Evolutionary conservation across 169 alveolate genomes (phyloP), one percentile per base, ranked within the genome.

Genomic region (Eimeria maxima): DNA sequence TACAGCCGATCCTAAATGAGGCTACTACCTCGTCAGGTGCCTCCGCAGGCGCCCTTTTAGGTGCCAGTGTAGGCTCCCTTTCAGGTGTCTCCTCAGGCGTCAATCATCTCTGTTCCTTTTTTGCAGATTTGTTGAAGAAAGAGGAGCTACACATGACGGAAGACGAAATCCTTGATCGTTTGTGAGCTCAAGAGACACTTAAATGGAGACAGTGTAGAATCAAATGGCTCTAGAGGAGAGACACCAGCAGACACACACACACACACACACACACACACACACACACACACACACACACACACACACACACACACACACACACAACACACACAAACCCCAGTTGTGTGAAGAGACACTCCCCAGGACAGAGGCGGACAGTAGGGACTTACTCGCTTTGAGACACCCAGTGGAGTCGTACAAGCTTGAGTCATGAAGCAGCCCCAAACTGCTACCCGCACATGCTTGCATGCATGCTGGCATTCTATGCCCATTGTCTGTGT

Each of bases 81-180:
- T 13, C 86, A 45, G 57, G 63, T 74, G 63, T 33, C 86, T 74
- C 86, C 86, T 38, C 86, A 74, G 86, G 86, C 27, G 86, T 38
- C 57, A 45, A 29, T 45, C 33, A 55, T 3, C 57, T 38, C 16
- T 38, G 86, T 38, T 18, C 86, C 13, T 74, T 38, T 33, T 18
- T 38, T 45, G 55, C 57, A 20, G 33, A 22, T 13, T 38, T 20
- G 60, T 10, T 42, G 57, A 6, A 74, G 57, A 38, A 42, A 20
- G 57, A 74, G 16, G 2, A 7, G 20, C 44, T 16, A 6, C 44
- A n/a, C 24, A 67, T 67, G 76, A 67, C 76, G 44, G 76, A 67
- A 67, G 86, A 74, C 18, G 57, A 38, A 38, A n/a, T 74, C 27
- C 18, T 74, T 27, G 57, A 42, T 20, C 86, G 86, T 45, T 18